Percentiles rank a stretch among this genome's conserved stretches.
Conservation (phyloP, 345 rosid genomes). For the Eucalyptus curtisii region DNA sequence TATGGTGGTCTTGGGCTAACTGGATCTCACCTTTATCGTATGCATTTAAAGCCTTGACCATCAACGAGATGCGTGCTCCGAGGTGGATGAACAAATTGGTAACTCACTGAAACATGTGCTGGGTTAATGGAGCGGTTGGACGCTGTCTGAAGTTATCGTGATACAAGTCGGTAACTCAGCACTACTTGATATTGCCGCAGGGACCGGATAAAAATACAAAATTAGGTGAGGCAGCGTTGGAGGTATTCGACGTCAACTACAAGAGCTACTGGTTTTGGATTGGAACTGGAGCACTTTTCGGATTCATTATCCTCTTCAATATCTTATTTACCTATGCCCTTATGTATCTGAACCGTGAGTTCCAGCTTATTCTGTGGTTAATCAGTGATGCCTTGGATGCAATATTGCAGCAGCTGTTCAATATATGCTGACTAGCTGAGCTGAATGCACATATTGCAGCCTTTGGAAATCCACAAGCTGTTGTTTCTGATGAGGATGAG, state of each 20-base stretch:
- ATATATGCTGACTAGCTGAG: not conserved
- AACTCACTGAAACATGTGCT: not conserved
- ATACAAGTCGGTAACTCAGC: not conserved
- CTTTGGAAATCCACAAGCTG: conserved; percentile 53
- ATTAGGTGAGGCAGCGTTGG: conserved; percentile 50
- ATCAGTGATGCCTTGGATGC: not conserved
- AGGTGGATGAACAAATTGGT: conserved; percentile 76
- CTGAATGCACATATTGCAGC: conserved; percentile 22
- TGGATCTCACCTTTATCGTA: conserved; percentile 90
- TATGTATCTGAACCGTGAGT: conserved; percentile 57
- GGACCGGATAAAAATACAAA: conserved; percentile 31
- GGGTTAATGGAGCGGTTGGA: not conserved
- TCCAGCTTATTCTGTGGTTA: not conserved
- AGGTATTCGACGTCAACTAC: conserved; percentile 24
- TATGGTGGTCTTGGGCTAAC: conserved; percentile 86
- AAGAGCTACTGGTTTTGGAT: conserved; percentile 80
- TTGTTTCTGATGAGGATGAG: conserved; percentile 30
- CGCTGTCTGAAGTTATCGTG: not conserved
- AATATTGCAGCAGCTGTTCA: not conserved
- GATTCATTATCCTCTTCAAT: conserved; percentile 63
- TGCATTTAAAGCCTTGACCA: conserved; percentile 48
- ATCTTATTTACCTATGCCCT: conserved; percentile 64
- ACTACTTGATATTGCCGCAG: conserved; percentile 8
- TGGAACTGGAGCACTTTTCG: conserved; percentile 44
- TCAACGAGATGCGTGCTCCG: conserved; percentile 69